Evolutionary conservation across 176 grass and related monocot species (phyloP), one percentile per base, ranked within the genome.

Genomic region (Oryza nivara): DNA sequence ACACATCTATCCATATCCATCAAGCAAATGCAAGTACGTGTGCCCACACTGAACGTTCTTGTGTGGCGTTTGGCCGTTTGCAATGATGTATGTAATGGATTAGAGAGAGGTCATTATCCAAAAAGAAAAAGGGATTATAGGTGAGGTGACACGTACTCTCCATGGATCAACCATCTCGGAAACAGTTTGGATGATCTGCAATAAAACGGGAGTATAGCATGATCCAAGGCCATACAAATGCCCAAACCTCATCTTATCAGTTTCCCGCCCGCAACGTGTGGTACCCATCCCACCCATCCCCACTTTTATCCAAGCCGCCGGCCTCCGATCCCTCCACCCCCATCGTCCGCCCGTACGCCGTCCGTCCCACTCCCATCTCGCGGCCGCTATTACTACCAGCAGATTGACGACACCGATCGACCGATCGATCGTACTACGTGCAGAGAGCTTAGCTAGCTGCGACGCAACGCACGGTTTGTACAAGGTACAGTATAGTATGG

Each of bases 161-260:
- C 16, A 19, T 7, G 52, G 16, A 58, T 58, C 28, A 28, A 28
- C 28, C 28, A 28, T 28, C 28, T 28, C 5, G 7, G 51, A 54
- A 28, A 28, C 28, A 58, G 6, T 20, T 58, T 51, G 47, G 47
- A 48, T 48, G 9, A 1, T 49, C 47, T 10, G 46, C 47, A 14
- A 56, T 1, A 5, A 56, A 56, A 54, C 17, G 51, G 5, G 51
- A 54, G 35, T 36, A 36, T 36, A 36, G 52, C 52, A 20, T 8
- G 52, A 56, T 56, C 43, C 43, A 11, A 56, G 76, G 66, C 90
- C 83, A 45, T 40, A 70, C 82, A 65, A 74, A 67, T 15, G 65
- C 71, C 80, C 74, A 88, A 88, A 77, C 84, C 91, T 78, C 74
- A 91, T 80, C 92, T 91, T 93, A 91, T 93, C 91, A 36, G 82